phyloP scores from a whole-genome alignment of 2,329 filamentous ascomycete genomes.

The Fusarium sp. region DNA sequence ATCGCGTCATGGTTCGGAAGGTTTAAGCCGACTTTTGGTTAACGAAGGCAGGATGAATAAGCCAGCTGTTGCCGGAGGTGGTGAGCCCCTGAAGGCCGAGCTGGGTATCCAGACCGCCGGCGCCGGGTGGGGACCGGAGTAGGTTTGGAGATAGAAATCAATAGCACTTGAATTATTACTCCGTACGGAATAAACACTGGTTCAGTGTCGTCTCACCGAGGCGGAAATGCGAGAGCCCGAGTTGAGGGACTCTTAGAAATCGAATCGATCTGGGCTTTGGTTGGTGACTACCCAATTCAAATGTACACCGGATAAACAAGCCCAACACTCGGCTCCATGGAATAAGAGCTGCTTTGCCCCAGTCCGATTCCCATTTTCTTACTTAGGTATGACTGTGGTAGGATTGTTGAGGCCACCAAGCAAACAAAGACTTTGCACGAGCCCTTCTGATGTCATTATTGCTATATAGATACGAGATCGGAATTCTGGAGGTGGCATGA shows the following conservation, averaged over 20 bases:
- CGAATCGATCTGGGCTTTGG: no score
- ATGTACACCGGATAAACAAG: no score
- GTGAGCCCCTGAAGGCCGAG: constrained; percentile 1
- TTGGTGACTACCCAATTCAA: no score
- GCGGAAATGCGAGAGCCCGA: not conserved
- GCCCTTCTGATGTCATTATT: constrained; percentile 11
- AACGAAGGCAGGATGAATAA: not conserved
- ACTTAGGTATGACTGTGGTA: no score
- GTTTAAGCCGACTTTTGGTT: no score
- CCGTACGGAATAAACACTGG: not conserved
- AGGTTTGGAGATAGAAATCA: constrained; percentile 7
- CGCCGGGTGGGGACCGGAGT: constrained; percentile 8
- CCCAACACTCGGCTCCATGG: no score
- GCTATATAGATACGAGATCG: not conserved
- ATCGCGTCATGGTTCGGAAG: no score
- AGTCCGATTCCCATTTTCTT: no score
- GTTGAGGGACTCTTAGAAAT: not conserved
- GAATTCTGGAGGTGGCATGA: constrained; percentile 11
- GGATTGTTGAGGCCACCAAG: no score
- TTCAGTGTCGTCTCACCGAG: no score
- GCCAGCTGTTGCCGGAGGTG: not conserved
- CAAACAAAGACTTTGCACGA: no score
- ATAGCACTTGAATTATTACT: not conserved
- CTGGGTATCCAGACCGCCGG: not conserved
- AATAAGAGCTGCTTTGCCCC: no score